Evolutionary conservation across 176 grass and related monocot species (phyloP), one percentile per base, ranked within the genome.

Genomic region (Areca catechu): DNA sequence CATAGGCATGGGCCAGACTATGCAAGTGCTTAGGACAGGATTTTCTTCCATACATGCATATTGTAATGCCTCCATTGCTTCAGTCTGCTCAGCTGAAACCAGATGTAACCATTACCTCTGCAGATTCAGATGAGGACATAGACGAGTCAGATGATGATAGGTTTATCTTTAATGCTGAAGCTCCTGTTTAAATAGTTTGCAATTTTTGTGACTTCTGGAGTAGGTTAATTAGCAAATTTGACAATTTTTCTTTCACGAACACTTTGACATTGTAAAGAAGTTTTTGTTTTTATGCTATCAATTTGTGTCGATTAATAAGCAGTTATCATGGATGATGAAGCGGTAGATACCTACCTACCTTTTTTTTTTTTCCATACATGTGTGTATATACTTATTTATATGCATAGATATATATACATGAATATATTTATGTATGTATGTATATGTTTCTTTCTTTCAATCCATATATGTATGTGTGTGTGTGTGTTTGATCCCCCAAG

Each of bases 11-110:
- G 94, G 94, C 94, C 20, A 83, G 94, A 66, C 60, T 99, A 71
- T 99, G 94, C 84, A 99, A 99, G 73, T 99, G 94, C 62, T 83
- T 99, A 57, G 94, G 94, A 25, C 94, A 99, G 51, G 94, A 99
- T 80, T 99, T 99, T 68, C 88, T 99, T 69, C 94, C 94, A 17
- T 99, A 99, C 71, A 99, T 99, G 94, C 85, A 27, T 55, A 84
- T 93, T 23, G 94, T 99, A 65, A 99, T 99, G 88, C 94, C 94
- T 61, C 94, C 94, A 19, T 81, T 99, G 49, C 94, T 99, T 72
- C 88, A 89, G 50, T 99, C 94, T 73, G 94, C 94, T 67, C 94
- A 99, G 66, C 76, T 99, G 63, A 99, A 99, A 72, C 94, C 94
- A 58, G 94, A 99, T 68, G 94, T 99, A 49, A 99, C 84, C 37